Conservation (phyloP, 1,284 basidiomycete species). For the Malassezia caprae region DNA sequence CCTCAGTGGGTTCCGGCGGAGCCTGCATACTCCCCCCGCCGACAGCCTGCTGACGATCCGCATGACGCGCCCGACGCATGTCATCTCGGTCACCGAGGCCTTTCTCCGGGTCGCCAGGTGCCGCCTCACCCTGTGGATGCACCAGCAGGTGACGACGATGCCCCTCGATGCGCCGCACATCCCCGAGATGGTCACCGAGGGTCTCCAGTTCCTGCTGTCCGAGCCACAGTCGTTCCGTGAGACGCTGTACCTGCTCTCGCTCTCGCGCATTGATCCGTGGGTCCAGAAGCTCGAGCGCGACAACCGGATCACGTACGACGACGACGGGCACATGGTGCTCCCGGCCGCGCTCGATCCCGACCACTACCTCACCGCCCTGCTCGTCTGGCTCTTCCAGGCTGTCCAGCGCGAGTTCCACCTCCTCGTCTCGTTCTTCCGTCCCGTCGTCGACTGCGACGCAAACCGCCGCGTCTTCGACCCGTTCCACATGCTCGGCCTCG, state of each 20-base stretch:
- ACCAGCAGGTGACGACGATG: background rate
- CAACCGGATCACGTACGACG: background rate
- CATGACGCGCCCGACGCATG: background rate
- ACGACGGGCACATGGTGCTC: background rate
- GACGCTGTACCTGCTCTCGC: background rate
- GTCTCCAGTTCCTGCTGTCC: background rate
- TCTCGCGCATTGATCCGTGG: background rate
- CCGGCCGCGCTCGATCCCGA: background rate
- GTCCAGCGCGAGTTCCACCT: slow-evolving; percentile 64
- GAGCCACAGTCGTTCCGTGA: background rate
- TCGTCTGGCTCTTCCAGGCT: slow-evolving; percentile 20
- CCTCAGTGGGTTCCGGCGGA: background rate
- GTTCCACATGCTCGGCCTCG: background rate
- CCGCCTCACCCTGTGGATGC: background rate
- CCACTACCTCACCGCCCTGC: background rate
- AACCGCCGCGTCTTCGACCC: background rate
- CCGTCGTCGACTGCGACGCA: background rate
- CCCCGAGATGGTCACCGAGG: background rate
- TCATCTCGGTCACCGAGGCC: background rate
- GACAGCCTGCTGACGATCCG: background rate
- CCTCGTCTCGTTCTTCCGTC: background rate
- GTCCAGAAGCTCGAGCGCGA: background rate
- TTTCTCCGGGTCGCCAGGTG: background rate
- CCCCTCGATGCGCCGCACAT: background rate
- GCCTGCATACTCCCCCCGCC: background rate